Evolutionary conservation across 306 rosid genomes (phyloP), one percentile per base, ranked within the genome.

Genomic region (Psophocarpus tetragonolobus): DNA sequence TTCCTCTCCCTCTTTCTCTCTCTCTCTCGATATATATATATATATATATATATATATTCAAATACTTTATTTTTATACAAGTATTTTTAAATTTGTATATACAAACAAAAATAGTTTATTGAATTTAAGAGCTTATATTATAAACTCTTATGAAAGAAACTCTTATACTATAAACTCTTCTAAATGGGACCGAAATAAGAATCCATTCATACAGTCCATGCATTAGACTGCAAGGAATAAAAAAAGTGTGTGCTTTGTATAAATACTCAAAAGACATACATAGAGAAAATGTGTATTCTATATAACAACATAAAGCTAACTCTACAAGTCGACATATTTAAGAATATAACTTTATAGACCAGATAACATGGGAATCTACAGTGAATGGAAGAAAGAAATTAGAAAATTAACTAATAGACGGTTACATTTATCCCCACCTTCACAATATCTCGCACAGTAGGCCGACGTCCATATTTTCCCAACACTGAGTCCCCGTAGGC

Each of bases 401-500:
- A 23, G 62, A 35, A 64, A 64, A 66, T 26, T n/a, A 71, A 76
- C 42, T 15, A 2, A 64, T 48, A 39, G 76, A 73, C 61, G 26
- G 36, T 24, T 50, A 80, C 73, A 14, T 18, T 36, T 18, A 71
- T 33, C 36, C 88, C 30, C 63, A 95, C 97, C 98, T 88, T 95
- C 77, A 90, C 84, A 26, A 95, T 83, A 27, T 95, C 97, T 62
- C 98, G 91, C 18, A 95, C 68, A 44, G 62, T 80, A 66, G 98
- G 97, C 73, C 57, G 91, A 6, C 24, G 85, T 54, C 98, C 98
- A 75, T 95, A 86, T 85, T 75, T 89, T 50, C 97, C 87, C 92
- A 95, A 73, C 62, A 87, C 90, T 2, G 97, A 78, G 72, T 95
- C 98, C 77, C 97, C 98, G 70, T 95, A 95, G 26, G 67, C 85